phyloP scores from a whole-genome alignment of 305 asterid species.

The Ilex paraguariensis region DNA sequence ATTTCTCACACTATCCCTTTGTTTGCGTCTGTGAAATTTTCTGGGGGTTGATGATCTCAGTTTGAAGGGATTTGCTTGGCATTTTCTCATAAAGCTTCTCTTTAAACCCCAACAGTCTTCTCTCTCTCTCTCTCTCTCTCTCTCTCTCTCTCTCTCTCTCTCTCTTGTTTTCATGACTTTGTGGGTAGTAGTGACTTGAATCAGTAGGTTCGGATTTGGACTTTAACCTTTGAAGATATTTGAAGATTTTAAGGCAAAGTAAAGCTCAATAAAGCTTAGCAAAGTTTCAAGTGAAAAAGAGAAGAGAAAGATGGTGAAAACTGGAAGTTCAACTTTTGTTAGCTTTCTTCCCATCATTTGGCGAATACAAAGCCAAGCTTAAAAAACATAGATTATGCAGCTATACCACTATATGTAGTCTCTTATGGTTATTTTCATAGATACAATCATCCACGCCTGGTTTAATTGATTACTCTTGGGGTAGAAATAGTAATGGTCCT shows the following conservation, averaged over 20 bases:
- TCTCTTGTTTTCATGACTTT: background rate
- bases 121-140: conserved; percentile 11
- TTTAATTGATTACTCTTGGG: no score
- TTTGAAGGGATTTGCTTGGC: conserved; percentile 61
- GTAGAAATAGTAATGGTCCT: no score
- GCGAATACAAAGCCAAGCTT: conserved; percentile 4
- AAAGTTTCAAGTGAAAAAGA: conserved; percentile 1
- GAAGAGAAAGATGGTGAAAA: conserved; percentile 7
- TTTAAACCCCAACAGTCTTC: conserved; percentile 17
- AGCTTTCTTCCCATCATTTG: conserved; percentile 10
- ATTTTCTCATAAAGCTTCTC: conserved; percentile 36
- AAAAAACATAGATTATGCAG: background rate
- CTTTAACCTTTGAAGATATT: conserved; percentile 47
- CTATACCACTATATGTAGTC: background rate
- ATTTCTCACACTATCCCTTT: conserved; percentile 6
- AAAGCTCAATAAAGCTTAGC: conserved; percentile 10
- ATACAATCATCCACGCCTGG: no score
- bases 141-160: conserved; percentile 7
- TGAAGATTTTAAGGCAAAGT: conserved; percentile 21
- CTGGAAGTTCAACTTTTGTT: conserved; percentile 4
- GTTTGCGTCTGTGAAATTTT: conserved; percentile 14
- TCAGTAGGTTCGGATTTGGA: conserved; percentile 46
- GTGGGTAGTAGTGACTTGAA: conserved; percentile 38
- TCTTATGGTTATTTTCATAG: background rate
- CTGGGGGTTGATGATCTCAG: conserved; percentile 57